These are phyloP conservation scores for Diacronema lutheri DNA, from an alignment of 78 protist species.

Conservation along the genomic window DNA sequence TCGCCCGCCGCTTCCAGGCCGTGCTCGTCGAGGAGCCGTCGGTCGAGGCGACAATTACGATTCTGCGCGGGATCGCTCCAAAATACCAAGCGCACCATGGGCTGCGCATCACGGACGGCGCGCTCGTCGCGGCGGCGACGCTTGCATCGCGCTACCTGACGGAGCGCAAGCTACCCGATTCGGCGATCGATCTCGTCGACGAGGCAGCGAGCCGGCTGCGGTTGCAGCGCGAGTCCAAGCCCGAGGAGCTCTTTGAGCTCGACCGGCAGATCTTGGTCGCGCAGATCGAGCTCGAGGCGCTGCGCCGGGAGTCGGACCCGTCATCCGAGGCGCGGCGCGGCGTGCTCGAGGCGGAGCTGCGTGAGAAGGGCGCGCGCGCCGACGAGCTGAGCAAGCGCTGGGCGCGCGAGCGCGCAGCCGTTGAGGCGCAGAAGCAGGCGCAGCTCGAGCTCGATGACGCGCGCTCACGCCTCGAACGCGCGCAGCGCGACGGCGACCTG, in stretches of 20 bases:
- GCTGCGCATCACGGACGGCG: conserved; percentile 9
- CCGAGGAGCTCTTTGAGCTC: conserved; percentile 9
- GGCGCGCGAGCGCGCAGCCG: conserved; percentile 30
- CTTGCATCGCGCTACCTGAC: conserved; percentile 88
- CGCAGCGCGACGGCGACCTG: conserved; percentile 39
- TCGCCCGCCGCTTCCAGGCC: conserved; percentile 87
- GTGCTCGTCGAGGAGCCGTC: conserved; percentile 89
- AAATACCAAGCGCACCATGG: conserved; percentile 41
- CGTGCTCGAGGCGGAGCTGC: conserved; percentile 27
- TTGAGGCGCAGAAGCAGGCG: conserved; percentile 16
- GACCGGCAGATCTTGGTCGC: conserved; percentile 14
- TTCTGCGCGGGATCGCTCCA: conserved; percentile 87
- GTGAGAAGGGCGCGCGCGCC: not conserved
- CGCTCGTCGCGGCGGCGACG: conserved; percentile 9
- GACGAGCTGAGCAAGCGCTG: not conserved
- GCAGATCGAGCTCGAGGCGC: conserved; percentile 18
- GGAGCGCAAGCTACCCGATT: conserved; percentile 95
- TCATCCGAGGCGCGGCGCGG: not conserved
- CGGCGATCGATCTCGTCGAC: conserved; percentile 94
- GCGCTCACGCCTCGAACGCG: not conserved
- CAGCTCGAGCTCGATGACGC: not conserved
- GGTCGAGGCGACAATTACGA: conserved; percentile 84
- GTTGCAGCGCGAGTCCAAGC: conserved; percentile 26
- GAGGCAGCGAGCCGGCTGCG: conserved; percentile 15
- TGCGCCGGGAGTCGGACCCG: not conserved